Evolutionary conservation across 352 stramenopile species (phyloP).

Genomic region (Blastocystis sp.): DNA sequence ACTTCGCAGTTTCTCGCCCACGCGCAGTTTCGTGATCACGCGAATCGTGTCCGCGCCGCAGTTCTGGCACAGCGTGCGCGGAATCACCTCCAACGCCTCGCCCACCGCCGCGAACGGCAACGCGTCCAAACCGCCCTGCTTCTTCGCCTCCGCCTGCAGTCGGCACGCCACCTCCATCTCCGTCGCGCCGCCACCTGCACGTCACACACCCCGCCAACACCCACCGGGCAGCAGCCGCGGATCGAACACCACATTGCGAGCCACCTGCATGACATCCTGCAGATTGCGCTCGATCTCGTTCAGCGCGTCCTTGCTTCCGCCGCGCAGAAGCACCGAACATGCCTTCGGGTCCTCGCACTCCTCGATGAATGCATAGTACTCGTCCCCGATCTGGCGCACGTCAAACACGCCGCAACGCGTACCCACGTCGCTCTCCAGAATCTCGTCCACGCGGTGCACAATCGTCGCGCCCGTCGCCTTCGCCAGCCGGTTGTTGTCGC

Average conservation of each 20-base stretch:
- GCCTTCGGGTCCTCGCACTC: conserved; percentile 95
- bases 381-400: conserved; percentile 87
- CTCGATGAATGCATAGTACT: conserved; percentile 99
- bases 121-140: conserved; percentile 91
- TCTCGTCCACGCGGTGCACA: conserved; percentile 93
- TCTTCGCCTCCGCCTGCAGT: conserved; percentile 81
- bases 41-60: conserved; percentile 96
- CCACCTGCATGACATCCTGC: conserved; percentile 98
- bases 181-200: conserved; percentile 84
- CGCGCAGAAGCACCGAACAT: conserved; percentile 94
- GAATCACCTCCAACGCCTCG: conserved; percentile 97
- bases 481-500: conserved; percentile 98
- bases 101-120: conserved; percentile 93
- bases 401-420: conserved; percentile 97
- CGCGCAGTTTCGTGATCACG: conserved; percentile 90
- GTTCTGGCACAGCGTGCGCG: conserved; percentile 96
- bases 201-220: not conserved
- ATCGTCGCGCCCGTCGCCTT: conserved; percentile 93
- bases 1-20: conserved; percentile 63
- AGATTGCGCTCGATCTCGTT: conserved; percentile 99
- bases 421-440: conserved; percentile 96
- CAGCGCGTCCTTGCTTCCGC: conserved; percentile 97
- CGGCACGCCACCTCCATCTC: conserved; percentile 94
- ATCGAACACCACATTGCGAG: conserved; percentile 97
- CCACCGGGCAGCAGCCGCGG: conserved; percentile 86